These are phyloP conservation scores for Paecilomyces sp. DNA, from an alignment of 2,329 filamentous ascomycete genomes.

Conservation along the genomic window DNA sequence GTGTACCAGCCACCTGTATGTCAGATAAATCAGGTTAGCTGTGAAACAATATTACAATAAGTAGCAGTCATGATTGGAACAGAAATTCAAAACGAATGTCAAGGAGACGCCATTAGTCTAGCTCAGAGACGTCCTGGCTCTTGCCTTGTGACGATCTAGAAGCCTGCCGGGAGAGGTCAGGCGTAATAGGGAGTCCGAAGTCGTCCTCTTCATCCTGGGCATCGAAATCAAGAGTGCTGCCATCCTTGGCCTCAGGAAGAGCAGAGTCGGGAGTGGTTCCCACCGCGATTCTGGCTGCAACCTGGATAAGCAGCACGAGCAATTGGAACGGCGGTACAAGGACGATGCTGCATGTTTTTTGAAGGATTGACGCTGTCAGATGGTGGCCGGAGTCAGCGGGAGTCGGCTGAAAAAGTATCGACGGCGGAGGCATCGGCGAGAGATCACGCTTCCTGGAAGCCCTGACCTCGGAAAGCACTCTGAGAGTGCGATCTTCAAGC, in stretches of 20 bases:
- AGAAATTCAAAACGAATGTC: not conserved
- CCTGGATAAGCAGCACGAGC: conserved; percentile 69
- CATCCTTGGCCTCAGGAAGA: conserved; percentile 6
- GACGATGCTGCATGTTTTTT: conserved; percentile 69
- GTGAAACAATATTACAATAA: not conserved
- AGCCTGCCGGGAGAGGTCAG: not conserved
- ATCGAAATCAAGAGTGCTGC: conserved; percentile 8
- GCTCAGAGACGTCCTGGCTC: conserved; percentile 20
- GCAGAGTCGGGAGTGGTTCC: conserved; percentile 18
- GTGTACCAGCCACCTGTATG: not conserved
- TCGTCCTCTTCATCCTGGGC: conserved; percentile 25
- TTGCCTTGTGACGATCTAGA: not conserved
- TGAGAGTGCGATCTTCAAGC: conserved; percentile 21
- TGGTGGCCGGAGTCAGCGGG: conserved; percentile 41
- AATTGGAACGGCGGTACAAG: conserved; percentile 75
- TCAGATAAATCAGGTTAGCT: not conserved
- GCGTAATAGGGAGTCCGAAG: conserved; percentile 27
- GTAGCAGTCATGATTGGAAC: not conserved
- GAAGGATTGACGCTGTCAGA: conserved; percentile 59
- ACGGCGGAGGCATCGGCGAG: conserved; percentile 61
- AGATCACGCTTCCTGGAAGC: conserved; percentile 50
- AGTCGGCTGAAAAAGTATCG: conserved; percentile 52
- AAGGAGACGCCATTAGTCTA: conserved; percentile 11
- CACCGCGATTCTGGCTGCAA: conserved; percentile 65
- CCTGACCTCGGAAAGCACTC: conserved; percentile 49